phyloP scores from a whole-genome alignment of 768 basidiomycete species.

The Russula foetens region DNA sequence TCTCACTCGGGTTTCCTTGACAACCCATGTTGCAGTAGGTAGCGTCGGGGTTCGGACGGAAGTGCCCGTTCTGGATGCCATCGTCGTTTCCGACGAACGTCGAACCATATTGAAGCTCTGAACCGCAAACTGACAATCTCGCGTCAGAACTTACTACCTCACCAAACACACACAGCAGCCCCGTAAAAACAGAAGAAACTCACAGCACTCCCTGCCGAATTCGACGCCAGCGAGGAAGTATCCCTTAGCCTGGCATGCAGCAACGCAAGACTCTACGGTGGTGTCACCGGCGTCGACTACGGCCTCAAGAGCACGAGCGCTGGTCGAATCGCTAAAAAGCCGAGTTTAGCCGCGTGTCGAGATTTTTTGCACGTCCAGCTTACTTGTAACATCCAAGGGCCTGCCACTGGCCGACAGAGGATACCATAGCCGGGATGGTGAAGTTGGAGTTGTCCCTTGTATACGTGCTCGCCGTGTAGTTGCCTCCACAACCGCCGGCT shows the following conservation, averaged over 20 bases:
- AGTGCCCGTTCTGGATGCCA: background rate
- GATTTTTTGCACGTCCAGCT: too few relatives aligned
- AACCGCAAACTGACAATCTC: background rate
- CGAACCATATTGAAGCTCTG: background rate
- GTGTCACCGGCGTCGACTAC: too few relatives aligned
- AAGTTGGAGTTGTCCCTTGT: too few relatives aligned
- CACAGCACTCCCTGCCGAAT: background rate
- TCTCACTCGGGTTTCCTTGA: background rate
- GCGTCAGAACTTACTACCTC: background rate
- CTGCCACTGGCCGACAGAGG: too few relatives aligned
- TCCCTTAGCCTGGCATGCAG: constrained; percentile 58
- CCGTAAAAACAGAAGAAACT: background rate
- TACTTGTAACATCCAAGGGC: too few relatives aligned
- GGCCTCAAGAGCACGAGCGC: too few relatives aligned
- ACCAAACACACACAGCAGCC: too few relatives aligned
- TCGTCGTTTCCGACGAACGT: background rate
- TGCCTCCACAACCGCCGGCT: too few relatives aligned
- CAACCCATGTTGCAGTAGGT: background rate
- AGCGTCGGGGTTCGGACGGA: background rate
- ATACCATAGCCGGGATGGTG: too few relatives aligned
- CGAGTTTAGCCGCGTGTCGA: too few relatives aligned
- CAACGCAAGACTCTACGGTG: constrained; percentile 53
- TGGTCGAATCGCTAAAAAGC: too few relatives aligned
- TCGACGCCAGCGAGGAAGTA: constrained; percentile 58
- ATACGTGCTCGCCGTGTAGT: too few relatives aligned